These are phyloP conservation scores for Schwanniomyces etchellsii DNA, from an alignment of 1,139 yeast genomes.

Conservation along the genomic window DNA sequence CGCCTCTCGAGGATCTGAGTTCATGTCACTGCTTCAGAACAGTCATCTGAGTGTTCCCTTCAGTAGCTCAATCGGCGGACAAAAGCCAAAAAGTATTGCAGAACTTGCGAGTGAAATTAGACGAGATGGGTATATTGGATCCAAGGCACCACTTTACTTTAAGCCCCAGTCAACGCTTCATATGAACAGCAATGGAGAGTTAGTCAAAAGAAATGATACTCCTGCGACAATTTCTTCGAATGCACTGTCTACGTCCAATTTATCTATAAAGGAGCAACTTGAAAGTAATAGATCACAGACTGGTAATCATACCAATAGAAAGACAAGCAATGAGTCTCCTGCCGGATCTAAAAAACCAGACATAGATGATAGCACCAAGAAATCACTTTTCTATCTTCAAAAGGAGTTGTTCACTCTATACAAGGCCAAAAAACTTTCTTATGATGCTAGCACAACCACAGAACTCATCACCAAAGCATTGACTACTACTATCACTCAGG, in stretches of 20 bases:
- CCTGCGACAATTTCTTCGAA: conserved; percentile 1
- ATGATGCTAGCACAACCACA: conserved; percentile 69
- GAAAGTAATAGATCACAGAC: conserved; percentile 45
- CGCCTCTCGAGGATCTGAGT: conserved; percentile 6
- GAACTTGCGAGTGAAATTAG: conserved; percentile 52
- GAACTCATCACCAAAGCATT: conserved; percentile 85
- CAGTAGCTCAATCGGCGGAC: conserved; percentile 12
- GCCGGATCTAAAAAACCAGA: conserved; percentile 6
- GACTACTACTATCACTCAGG: conserved; percentile 90
- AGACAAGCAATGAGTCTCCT: background rate
- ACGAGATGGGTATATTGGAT: conserved; percentile 25
- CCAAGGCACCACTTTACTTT: conserved; percentile 33
- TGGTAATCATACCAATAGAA: conserved; percentile 5
- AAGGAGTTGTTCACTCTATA: conserved; percentile 66
- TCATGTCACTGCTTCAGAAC: conserved; percentile 15
- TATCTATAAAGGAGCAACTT: conserved; percentile 45
- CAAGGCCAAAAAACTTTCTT: conserved; percentile 59
- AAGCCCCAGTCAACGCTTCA: conserved; percentile 18
- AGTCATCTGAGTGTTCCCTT: too few relatives aligned
- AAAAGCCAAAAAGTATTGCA: conserved; percentile 46
- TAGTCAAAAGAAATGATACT: conserved; percentile 6
- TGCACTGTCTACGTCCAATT: conserved; percentile 9
- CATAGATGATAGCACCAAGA: conserved; percentile 54
- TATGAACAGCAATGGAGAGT: conserved; percentile 6
- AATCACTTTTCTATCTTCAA: conserved; percentile 62